Evolutionary conservation across 1,284 basidiomycete species (phyloP).

Genomic region (Inonotus obliquus): DNA sequence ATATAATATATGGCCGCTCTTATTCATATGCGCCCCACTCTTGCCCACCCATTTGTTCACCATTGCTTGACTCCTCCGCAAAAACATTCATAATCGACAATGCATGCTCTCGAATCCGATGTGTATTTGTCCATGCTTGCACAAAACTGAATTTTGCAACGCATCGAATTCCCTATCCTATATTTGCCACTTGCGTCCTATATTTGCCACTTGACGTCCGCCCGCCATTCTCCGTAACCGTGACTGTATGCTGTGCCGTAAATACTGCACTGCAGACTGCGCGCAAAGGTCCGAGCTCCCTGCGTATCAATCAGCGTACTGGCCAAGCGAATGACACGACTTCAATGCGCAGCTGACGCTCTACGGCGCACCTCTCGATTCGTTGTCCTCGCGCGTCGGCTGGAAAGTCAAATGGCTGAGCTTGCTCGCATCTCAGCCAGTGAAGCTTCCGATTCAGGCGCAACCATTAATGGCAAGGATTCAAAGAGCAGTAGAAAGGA

Average conservation of each 20-base stretch:
- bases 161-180: too few relatives aligned
- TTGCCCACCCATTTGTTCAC: too few relatives aligned
- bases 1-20: too few relatives aligned
- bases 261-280: constrained; percentile 47
- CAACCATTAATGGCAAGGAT: constrained; percentile 4
- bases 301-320: constrained; percentile 69
- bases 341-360: constrained; percentile 81
- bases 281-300: constrained; percentile 78
- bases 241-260: background rate
- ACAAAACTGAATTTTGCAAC: too few relatives aligned
- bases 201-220: background rate
- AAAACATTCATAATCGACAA: too few relatives aligned
- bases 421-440: constrained; percentile 35
- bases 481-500: background rate
- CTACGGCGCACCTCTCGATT: constrained; percentile 80
- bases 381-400: constrained; percentile 70
- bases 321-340: constrained; percentile 67
- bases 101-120: background rate
- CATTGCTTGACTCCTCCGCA: too few relatives aligned
- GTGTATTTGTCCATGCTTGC: too few relatives aligned
- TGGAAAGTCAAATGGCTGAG: constrained; percentile 77
- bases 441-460: constrained; percentile 21
- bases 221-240: too few relatives aligned
- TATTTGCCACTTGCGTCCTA: too few relatives aligned
- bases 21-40: too few relatives aligned